Conservation (phyloP, 208 protist genomes). For the Leishmania lainsoni region DNA sequence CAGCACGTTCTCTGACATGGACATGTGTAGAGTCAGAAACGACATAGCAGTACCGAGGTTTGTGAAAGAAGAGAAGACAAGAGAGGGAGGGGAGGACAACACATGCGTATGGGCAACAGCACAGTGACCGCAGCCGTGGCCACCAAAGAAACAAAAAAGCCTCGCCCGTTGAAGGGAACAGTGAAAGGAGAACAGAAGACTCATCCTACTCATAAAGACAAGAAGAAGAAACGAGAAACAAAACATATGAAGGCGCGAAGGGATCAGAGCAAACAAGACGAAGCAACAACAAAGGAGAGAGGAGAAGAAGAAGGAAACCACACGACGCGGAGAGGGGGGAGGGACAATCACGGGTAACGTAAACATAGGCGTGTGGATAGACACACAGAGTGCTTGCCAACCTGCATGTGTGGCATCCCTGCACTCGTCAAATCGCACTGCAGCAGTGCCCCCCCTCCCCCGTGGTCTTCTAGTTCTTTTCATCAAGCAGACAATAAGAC, state of each 20-base stretch:
- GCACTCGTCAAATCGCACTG: not conserved
- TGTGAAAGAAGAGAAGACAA: not conserved
- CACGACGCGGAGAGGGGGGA: not conserved
- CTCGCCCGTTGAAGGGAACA: not conserved
- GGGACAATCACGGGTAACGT: not conserved
- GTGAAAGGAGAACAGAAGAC: not conserved
- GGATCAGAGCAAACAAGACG: not conserved
- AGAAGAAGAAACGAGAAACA: too few species aligned
- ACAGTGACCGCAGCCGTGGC: not conserved
- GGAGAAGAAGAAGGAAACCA: not conserved
- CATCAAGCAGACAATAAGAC: not conserved
- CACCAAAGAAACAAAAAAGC: not conserved
- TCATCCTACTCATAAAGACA: not conserved
- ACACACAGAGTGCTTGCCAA: not conserved
- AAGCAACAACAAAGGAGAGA: too few species aligned
- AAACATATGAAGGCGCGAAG: not conserved
- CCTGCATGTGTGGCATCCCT: not conserved
- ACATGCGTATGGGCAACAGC: not conserved
- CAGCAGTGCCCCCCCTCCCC: not conserved
- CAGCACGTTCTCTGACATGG: not conserved
- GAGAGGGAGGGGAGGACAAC: too few species aligned
- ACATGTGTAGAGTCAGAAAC: not conserved
- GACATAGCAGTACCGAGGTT: not conserved
- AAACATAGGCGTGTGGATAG: not conserved
- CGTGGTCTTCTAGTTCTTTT: too few species aligned